Base-by-base conservation (phyloP, 1,284 basidiomycete species). In the Meira miltonrushii region DNA sequence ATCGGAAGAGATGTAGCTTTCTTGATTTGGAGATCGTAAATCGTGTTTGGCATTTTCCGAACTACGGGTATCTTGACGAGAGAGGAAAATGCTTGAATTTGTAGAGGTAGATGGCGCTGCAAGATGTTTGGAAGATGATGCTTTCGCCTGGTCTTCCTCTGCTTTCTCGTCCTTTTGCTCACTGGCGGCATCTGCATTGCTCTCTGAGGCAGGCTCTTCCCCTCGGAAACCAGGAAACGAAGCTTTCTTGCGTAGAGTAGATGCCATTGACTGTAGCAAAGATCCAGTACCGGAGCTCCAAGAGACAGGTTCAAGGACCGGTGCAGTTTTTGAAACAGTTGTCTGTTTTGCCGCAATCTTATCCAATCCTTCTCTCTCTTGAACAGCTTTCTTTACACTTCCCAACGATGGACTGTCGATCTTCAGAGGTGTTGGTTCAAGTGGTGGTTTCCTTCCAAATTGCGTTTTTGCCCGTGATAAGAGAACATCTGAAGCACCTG, bases 1-100 rank as follows among this genome's bases (percentile, higher is more conserved):
- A 8, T 55, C 67, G 11, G 65, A 65, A 4, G 62, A 64, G 0
- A 67, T 40, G n/a, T 67, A n/a, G 56, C 67, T 69, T 59, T 63
- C 64, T 40, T 69, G 60, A 39, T 59, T 64, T 7, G 67, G 67
- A 21, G 67, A 69, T 28, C 15, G 23, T 19, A 62, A 54, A 33
- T 33, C 28, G 8, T 33, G 28, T 8, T 33, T 33, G 3, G 8
- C 28, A 33, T 33, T 4, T 33, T n/a, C n/a, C n/a, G 28, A 33
- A 33, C 28, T 33, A 33, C 28, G 28, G 28, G 28, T 33, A 33
- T 33, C 28, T 33, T 33, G 28, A 33, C 28, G 28, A 33, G 28
- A 33, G 28, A 33, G 28, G 8, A 33, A 33, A 8, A 33, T 33
- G 28, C 28, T 33, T 33, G 28, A 33, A 33, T 8, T 33, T 8